Base-by-base conservation (phyloP, 169 alveolate genomes). In the Plasmodium coatneyi region DNA sequence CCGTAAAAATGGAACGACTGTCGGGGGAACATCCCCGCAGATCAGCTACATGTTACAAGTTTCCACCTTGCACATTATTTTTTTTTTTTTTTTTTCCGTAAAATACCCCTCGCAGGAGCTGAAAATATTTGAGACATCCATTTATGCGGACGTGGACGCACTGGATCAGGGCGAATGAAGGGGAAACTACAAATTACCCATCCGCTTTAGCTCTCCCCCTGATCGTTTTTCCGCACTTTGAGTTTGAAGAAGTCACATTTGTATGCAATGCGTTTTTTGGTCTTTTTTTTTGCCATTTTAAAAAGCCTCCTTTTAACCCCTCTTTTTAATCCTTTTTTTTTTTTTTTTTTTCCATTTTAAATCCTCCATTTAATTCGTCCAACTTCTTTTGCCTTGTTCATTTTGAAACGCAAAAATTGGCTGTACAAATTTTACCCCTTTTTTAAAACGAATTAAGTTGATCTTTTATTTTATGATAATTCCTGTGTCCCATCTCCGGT, bases 101-200 rank as follows among this genome's bases (percentile, higher is more conserved):
- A 46, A 7, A 79, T 79, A 3, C 22, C 14, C 41, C 52, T 5
- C 70, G 41, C 71, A 84, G 93, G 93, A 84, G 46, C n/a, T 84
- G 60, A 72, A 72, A 72, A 28, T 84, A 52, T 84, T 84, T 74
- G 93, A 84, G 93, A 84, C 93, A 84, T 84, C 93, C 43, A 84
- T 84, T 34, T 84, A 84, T 36, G 79, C 86, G 10, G 93, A 84
- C 30, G 66, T 84, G 76, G 78, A 74, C 34, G 39, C 39, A 12
- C 84, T 84, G 39, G 86, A 84, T 32, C 10, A 83, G 49, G 78
- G 76, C 41, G 76, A 66, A 22, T 66, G 39, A 25, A 30, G 14
- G 36, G 30, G 46, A 19, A 34, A 82, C 39, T 82, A 30, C 41
- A 56, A 46, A 80, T 49, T 78, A 16, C 60, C 32, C 70, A 14